Evolutionary conservation across 495 filamentous ascomycete genomes (phyloP), one percentile per base, ranked within the genome.

Genomic region (Coniosporium apollinis): DNA sequence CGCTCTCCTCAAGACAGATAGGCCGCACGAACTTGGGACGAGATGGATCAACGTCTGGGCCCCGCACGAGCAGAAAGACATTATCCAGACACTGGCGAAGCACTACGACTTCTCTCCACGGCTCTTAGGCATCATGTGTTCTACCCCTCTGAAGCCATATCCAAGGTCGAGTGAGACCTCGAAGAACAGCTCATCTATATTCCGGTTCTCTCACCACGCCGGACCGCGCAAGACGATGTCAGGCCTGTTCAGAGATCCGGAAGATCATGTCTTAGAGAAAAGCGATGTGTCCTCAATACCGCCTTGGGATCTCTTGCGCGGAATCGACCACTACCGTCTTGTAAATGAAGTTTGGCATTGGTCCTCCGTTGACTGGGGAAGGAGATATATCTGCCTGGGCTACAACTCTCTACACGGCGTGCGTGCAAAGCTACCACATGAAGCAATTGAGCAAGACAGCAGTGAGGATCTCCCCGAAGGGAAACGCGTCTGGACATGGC

Each of bases 21-120:
- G 48, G 36, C 49, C 47, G 3, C 34, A 47, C 8, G 19, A 37
- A 14, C 38, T 55, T 7, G 44, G 56, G 24, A 52, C 51, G 15
- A 51, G 79, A 51, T 86, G 79, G 80, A 82, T 84, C 36, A 79
- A 83, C 43, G 66, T 84, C n/a, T 86, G 77, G 76, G 55, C 64
- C 31, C 79, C 78, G 7, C 67, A 73, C 41, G 48, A 57, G 19
- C 76, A 85, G 41, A 60, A 53, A 22, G 58, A 66, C 0, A 46
- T 62, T 1, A 64, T 83, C 22, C 59, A 62, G 49, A 32, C 52
- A 9, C 52, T 79, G 20, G 62, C 70, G 14, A 50, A 57, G 15
- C 57, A 66, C 25, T 86, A 82, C 47, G 69, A 67, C 15, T 72
- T 84, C 35, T 81, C 78, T 0, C 69, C 70, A 10, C 65, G 79